These are phyloP conservation scores for Metarhizium anisopliae DNA, from an alignment of 2,329 filamentous ascomycete species.

Conservation along the genomic window DNA sequence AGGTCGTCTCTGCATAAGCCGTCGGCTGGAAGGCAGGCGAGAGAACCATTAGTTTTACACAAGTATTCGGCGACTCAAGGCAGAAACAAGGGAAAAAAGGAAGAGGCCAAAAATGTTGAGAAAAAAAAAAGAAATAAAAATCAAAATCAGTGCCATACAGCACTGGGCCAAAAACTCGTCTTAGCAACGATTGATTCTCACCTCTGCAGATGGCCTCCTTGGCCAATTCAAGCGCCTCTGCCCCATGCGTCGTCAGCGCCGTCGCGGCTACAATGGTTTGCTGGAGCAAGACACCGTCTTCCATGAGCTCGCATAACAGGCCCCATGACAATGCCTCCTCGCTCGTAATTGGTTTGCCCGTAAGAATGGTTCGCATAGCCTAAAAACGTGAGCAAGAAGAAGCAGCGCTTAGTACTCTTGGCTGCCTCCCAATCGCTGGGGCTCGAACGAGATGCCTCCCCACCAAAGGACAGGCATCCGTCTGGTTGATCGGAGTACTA, in stretches of 20 bases:
- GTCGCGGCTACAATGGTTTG: slow-evolving; percentile 16
- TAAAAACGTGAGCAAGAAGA: slow-evolving; percentile 4
- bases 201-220: slow-evolving; percentile 22
- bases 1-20: slow-evolving; percentile 19
- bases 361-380: slow-evolving; percentile 21
- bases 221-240: slow-evolving; percentile 16
- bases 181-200: slow-evolving; percentile 4
- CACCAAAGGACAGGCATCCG: not conserved
- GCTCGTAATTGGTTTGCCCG: slow-evolving; percentile 17
- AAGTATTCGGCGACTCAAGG: too few species aligned
- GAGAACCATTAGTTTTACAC: not conserved
- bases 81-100: not conserved
- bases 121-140: not conserved
- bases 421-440: not conserved
- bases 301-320: slow-evolving; percentile 17
- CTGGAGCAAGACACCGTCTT: slow-evolving; percentile 16
- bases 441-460: too few species aligned
- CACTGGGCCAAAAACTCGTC: not conserved
- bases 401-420: not conserved
- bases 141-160: not conserved
- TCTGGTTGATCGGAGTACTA: slow-evolving; percentile 6
- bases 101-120: not conserved
- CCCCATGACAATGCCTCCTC: slow-evolving; percentile 17
- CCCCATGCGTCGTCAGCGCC: slow-evolving; percentile 14
- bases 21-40: slow-evolving; percentile 12